Evolutionary conservation across 345 rosid genomes (phyloP).

Genomic region (Geranium rotundifolium): DNA sequence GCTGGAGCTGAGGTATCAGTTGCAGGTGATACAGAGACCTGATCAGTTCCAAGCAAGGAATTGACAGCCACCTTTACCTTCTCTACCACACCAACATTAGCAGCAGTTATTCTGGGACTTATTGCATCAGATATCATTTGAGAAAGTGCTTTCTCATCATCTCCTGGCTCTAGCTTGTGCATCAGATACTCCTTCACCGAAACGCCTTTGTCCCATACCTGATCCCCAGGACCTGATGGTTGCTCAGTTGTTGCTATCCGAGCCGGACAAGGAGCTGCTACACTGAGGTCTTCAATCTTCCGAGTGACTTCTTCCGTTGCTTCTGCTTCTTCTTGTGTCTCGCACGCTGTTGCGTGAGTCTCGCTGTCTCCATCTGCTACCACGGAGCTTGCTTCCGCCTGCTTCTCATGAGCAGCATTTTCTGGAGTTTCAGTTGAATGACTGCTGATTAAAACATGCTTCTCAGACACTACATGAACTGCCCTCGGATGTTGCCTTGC

Average conservation of each 20-base stretch:
- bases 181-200: constrained; percentile 65
- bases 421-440: too few relatives aligned
- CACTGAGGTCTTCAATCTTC: constrained; percentile 32
- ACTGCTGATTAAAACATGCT: constrained; percentile 15
- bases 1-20: constrained; percentile 17
- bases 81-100: constrained; percentile 29
- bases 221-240: constrained; percentile 4
- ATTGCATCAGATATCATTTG: constrained; percentile 46
- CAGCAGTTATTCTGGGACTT: constrained; percentile 36
- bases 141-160: constrained; percentile 65
- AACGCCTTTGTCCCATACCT: constrained; percentile 64
- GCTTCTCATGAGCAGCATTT: constrained; percentile 23
- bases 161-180: constrained; percentile 59
- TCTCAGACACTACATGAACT: constrained; percentile 30
- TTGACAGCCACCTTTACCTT: constrained; percentile 35
- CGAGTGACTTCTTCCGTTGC: constrained; percentile 14
- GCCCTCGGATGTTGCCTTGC: constrained; percentile 43
- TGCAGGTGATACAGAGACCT: constrained; percentile 13
- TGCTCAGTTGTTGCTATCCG: not conserved
- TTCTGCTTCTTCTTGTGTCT: not conserved
- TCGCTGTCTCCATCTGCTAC: constrained; percentile 30
- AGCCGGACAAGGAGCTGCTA: constrained; percentile 11
- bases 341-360: too few relatives aligned
- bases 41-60: constrained; percentile 25
- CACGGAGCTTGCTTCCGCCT: constrained; percentile 35